phyloP scores from a whole-genome alignment of 176 grass and related monocot genomes.

The Aegilops umbellulata region DNA sequence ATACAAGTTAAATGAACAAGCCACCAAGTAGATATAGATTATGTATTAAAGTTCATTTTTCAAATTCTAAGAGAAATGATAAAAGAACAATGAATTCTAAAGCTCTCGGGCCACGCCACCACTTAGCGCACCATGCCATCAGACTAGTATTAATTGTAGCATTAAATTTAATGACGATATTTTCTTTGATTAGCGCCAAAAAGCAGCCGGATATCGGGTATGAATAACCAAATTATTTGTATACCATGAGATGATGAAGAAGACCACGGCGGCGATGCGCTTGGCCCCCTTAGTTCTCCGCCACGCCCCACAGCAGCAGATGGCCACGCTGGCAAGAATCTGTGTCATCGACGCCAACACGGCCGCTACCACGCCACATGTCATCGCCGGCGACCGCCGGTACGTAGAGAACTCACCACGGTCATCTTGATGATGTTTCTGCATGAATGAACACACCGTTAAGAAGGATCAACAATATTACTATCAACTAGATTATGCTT shows the following conservation, averaged over 20 bases:
- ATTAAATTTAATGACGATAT: neutral
- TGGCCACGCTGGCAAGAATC: neutral
- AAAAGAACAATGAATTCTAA: neutral
- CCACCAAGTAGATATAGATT: neutral
- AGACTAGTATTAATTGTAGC: too few relatives aligned
- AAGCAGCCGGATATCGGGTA: neutral
- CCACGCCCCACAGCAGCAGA: neutral
- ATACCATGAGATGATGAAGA: neutral
- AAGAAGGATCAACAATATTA: neutral
- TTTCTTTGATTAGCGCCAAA: neutral
- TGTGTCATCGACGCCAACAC: neutral
- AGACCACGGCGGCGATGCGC: neutral
- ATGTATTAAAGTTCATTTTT: neutral
- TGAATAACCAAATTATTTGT: neutral
- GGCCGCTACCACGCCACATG: neutral
- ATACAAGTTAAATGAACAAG: neutral
- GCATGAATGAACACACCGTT: neutral
- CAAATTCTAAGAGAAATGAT: neutral
- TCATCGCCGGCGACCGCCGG: neutral
- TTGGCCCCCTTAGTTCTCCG: neutral
- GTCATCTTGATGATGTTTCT: neutral
- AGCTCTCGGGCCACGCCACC: too few relatives aligned
- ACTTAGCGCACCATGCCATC: too few relatives aligned
- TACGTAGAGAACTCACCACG: neutral
- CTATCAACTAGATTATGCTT: neutral